Evolutionary conservation across 2,329 filamentous ascomycete species (phyloP).

Genomic region (Leptodontidium sp.): DNA sequence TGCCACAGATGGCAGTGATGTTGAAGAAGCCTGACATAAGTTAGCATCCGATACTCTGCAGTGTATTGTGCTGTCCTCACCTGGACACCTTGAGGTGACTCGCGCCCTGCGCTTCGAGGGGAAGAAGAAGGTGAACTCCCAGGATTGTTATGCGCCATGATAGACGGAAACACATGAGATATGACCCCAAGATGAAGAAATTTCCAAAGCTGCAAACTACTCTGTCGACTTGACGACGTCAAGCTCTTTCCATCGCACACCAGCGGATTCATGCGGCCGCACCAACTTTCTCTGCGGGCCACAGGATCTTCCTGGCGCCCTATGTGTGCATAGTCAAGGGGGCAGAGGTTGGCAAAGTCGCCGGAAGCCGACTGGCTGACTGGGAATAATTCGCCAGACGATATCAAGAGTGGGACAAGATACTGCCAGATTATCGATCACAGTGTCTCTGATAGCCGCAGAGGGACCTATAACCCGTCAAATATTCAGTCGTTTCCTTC

Average conservation of each 20-base stretch:
- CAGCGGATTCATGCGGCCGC: too few species aligned
- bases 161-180: background rate
- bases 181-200: background rate
- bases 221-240: background rate
- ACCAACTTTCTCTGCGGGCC: background rate
- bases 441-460: background rate
- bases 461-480: background rate
- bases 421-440: too few species aligned
- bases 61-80: background rate
- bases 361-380: slow-evolving; percentile 2
- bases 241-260: background rate
- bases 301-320: too few species aligned
- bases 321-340: too few species aligned
- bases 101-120: background rate
- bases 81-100: background rate
- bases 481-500: background rate
- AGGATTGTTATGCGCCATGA: background rate
- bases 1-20: slow-evolving; percentile 12
- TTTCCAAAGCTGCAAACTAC: background rate
- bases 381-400: background rate
- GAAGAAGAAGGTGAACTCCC: background rate
- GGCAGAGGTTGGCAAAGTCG: too few species aligned
- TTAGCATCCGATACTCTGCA: background rate
- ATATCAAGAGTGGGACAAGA: too few species aligned
- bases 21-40: background rate